Evolutionary conservation across 805 yeast genomes (phyloP).

Genomic region (Monosporozyma servazzii): DNA sequence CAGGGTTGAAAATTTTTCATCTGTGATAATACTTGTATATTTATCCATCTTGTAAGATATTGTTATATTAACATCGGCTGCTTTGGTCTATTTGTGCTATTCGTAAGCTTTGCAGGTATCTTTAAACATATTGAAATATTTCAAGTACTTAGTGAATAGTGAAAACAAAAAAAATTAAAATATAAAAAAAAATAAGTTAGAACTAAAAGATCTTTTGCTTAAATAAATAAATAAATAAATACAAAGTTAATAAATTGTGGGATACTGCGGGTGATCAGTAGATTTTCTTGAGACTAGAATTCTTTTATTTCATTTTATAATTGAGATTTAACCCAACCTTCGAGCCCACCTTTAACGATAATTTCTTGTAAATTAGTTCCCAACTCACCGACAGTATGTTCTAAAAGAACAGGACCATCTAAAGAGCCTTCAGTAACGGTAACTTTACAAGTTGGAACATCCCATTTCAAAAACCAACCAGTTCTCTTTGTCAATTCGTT

Average conservation of each 20-base stretch:
- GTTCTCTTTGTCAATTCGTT: slow-evolving; percentile 87
- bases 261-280: too few relatives aligned
- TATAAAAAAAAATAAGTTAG: too few relatives aligned
- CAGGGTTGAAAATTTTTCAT: slow-evolving; percentile 19
- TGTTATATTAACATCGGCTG: background rate
- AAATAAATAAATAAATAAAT: background rate
- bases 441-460: slow-evolving; percentile 77
- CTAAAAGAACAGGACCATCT: slow-evolving; percentile 48
- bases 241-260: background rate
- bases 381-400: slow-evolving; percentile 88
- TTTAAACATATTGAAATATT: background rate
- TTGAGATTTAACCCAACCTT: slow-evolving; percentile 92
- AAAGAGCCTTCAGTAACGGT: slow-evolving; percentile 55
- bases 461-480: slow-evolving; percentile 89
- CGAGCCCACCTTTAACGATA: slow-evolving; percentile 93
- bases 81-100: background rate
- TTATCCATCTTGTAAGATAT: slow-evolving; percentile 15
- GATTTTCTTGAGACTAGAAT: too few relatives aligned
- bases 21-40: slow-evolving; percentile 11
- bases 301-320: too few relatives aligned
- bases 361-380: slow-evolving; percentile 95
- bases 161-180: background rate
- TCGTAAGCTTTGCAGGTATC: too few relatives aligned
- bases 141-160: background rate
- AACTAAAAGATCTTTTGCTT: background rate